These are phyloP conservation scores for Ascochyta viciae-villosae DNA, from an alignment of 2,329 filamentous ascomycete species.

Conservation along the genomic window DNA sequence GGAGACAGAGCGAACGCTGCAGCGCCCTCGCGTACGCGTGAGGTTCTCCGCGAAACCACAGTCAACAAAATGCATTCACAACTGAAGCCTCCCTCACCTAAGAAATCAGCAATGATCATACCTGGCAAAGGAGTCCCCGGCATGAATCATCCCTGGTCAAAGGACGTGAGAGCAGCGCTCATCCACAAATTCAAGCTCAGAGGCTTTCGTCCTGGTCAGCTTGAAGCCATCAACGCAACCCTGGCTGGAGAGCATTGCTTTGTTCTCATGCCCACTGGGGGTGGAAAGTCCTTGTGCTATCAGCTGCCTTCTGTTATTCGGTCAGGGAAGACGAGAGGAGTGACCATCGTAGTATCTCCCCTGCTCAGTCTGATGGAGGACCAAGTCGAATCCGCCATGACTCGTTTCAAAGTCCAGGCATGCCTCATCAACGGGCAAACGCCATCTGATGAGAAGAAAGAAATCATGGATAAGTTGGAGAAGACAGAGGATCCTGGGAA, in stretches of 20 bases:
- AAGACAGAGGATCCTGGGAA: conserved; percentile 72
- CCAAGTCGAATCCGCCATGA: conserved; percentile 81
- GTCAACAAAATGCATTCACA: conserved; percentile 27
- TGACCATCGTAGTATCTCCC: conserved; percentile 95
- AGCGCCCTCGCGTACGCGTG: conserved; percentile 21
- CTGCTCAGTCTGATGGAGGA: conserved; percentile 97
- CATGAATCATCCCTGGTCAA: conserved; percentile 72
- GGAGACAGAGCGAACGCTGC: conserved; percentile 28
- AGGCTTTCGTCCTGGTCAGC: conserved; percentile 88
- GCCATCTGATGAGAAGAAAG: conserved; percentile 64
- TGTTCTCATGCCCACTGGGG: conserved; percentile 96
- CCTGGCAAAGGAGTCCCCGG: conserved; percentile 51
- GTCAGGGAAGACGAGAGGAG: conserved; percentile 80
- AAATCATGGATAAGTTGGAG: conserved; percentile 70
- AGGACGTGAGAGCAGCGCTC: conserved; percentile 80
- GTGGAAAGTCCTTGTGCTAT: conserved; percentile 96
- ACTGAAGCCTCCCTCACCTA: conserved; percentile 32
- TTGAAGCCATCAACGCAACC: conserved; percentile 95
- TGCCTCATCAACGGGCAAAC: conserved; percentile 83
- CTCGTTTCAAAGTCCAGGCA: conserved; percentile 76
- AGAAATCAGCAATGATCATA: conserved; percentile 36
- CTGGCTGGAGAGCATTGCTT: conserved; percentile 88
- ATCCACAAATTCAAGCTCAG: conserved; percentile 83
- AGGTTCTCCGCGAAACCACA: conserved; percentile 44
- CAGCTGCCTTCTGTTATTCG: conserved; percentile 87